These are phyloP conservation scores for Colletotrichum sp. DNA, from an alignment of 2,329 filamentous ascomycete species.

Conservation along the genomic window DNA sequence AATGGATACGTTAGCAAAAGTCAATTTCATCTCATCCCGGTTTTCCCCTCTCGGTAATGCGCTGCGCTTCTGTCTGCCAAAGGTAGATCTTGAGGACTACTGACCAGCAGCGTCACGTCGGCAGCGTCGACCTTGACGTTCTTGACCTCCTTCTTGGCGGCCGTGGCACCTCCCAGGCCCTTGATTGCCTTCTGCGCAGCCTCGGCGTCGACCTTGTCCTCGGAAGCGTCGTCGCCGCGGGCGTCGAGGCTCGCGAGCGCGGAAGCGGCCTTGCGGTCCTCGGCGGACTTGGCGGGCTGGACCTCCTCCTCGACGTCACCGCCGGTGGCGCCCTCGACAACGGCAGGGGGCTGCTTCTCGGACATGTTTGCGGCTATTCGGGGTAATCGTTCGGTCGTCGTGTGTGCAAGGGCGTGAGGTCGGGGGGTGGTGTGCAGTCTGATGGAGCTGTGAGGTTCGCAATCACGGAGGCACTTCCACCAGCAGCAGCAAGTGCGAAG, in stretches of 20 bases:
- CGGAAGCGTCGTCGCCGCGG: conserved; percentile 48
- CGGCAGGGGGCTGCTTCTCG: conserved; percentile 62
- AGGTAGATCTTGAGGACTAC: conserved; percentile 27
- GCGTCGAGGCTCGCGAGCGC: conserved; percentile 74
- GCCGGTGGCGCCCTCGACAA: conserved; percentile 64
- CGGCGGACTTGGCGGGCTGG: conserved; percentile 66
- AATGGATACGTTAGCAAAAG: not conserved
- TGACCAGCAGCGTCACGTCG: conserved; percentile 73
- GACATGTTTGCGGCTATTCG: conserved; percentile 52
- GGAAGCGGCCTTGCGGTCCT: conserved; percentile 78
- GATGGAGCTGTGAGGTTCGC: not conserved
- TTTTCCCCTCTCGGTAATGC: rapidly evolving
- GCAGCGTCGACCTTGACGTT: conserved; percentile 76
- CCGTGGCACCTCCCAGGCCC: conserved; percentile 51
- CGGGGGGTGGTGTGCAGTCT: not conserved
- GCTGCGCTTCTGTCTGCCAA: too few species aligned
- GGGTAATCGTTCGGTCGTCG: not conserved
- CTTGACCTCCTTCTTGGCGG: conserved; percentile 51
- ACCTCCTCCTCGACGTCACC: conserved; percentile 65
- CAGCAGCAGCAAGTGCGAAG: not conserved
- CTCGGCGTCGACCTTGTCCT: conserved; percentile 65
- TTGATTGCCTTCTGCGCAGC: conserved; percentile 77
- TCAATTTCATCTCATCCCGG: not conserved
- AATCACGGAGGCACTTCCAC: not conserved
- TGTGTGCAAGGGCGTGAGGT: not conserved